phyloP scores from a whole-genome alignment of 495 filamentous ascomycete species.

The Aspergillus biplanus region DNA sequence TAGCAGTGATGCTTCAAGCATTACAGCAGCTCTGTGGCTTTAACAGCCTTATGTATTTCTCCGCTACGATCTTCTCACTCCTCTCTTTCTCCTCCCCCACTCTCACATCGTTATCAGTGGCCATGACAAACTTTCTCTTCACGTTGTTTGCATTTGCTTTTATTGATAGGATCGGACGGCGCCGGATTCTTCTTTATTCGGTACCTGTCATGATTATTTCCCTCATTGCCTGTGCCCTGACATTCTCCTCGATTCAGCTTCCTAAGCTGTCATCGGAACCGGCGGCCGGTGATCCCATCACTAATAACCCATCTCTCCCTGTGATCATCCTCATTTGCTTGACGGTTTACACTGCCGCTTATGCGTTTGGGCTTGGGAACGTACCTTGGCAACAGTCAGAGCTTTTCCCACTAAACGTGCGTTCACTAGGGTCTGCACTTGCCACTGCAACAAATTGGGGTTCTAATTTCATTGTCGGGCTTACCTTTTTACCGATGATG shows the following conservation, averaged over 20 bases:
- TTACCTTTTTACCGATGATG: conserved; percentile 89
- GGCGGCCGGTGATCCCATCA: conserved; percentile 13
- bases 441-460: conserved; percentile 90
- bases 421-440: conserved; percentile 78
- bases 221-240: conserved; percentile 65
- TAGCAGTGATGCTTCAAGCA: conserved; percentile 84
- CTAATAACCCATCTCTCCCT: conserved; percentile 27
- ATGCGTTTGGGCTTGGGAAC: conserved; percentile 86
- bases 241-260: conserved; percentile 62
- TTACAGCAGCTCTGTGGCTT: conserved; percentile 93
- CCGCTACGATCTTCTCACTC: conserved; percentile 83
- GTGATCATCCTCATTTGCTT: conserved; percentile 69
- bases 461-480: conserved; percentile 83
- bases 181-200: conserved; percentile 81
- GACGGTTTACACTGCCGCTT: conserved; percentile 81
- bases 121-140: conserved; percentile 80
- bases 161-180: conserved; percentile 81
- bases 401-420: conserved; percentile 82
- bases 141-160: conserved; percentile 75
- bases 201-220: conserved; percentile 81
- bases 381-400: conserved; percentile 95
- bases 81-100: conserved; percentile 82
- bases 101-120: conserved; percentile 78
- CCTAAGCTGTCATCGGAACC: conserved; percentile 29
- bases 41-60: conserved; percentile 95